Conservation (phyloP, 2,329 filamentous ascomycete species). For the Chaetomium strumarium region DNA sequence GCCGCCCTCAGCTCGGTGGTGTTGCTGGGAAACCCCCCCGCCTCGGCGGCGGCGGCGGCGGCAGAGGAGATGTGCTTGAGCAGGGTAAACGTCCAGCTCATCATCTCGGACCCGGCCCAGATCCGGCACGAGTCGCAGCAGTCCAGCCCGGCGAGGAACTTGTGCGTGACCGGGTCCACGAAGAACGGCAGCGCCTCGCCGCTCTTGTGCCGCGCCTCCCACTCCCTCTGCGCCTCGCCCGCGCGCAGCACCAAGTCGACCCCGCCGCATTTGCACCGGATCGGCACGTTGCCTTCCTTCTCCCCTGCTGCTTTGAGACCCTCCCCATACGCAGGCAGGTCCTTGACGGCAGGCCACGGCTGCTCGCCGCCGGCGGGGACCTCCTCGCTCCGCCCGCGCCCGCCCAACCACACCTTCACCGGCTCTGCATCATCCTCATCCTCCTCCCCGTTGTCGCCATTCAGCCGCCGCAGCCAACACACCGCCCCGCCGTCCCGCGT, state of each 20-base stretch:
- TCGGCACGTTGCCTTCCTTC: conserved; percentile 26
- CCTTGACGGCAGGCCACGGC: conserved; percentile 27
- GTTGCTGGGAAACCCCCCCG: conserved; percentile 30
- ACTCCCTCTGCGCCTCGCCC: conserved; percentile 27
- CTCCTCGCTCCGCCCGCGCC: conserved; percentile 23
- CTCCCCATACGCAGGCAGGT: conserved; percentile 11
- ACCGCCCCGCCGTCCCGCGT: conserved; percentile 48
- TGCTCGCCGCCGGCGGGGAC: conserved; percentile 25
- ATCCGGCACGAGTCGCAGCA: conserved; percentile 44
- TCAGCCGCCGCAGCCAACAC: conserved; percentile 37
- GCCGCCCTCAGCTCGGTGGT: conserved; percentile 31
- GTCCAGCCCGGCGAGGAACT: conserved; percentile 36
- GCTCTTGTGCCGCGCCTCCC: conserved; percentile 20
- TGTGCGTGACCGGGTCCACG: conserved; percentile 38
- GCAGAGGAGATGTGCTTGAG: conserved; percentile 36
- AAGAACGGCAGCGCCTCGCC: conserved; percentile 34
- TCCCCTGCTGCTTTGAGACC: conserved; percentile 18
- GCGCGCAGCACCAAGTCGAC: conserved; percentile 37
- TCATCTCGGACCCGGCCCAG: conserved; percentile 37
- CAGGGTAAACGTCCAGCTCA: conserved; percentile 40
- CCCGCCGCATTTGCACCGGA: conserved; percentile 43
- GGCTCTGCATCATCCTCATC: conserved; percentile 23
- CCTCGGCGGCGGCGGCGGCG: not conserved
- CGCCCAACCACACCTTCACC: conserved; percentile 26
- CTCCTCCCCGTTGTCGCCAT: too few relatives aligned